Conservation (phyloP, 1,284 basidiomycete genomes). For the Pterula multifida region DNA sequence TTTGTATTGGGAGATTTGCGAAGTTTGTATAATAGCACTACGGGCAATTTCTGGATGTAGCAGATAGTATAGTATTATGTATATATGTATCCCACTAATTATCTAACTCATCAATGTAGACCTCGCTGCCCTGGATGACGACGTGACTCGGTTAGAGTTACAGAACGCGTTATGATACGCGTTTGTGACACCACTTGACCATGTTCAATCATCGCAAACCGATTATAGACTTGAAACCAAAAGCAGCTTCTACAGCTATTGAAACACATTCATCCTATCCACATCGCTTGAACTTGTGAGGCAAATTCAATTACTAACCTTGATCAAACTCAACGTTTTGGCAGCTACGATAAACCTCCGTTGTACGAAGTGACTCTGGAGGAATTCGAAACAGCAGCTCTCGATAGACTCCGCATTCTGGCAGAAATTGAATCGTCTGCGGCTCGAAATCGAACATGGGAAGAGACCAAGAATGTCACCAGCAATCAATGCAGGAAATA, state of each 20-base stretch:
- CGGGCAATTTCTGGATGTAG: background rate
- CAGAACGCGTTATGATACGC: background rate
- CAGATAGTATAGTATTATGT: background rate
- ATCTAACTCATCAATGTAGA: too few species aligned
- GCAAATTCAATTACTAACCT: slow-evolving; percentile 10
- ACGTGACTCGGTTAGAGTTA: background rate
- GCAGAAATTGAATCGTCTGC: slow-evolving; percentile 92
- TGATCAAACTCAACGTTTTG: slow-evolving; percentile 5
- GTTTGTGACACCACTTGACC: background rate
- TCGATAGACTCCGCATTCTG: slow-evolving; percentile 82
- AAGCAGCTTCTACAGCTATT: background rate
- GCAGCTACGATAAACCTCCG: slow-evolving; percentile 82
- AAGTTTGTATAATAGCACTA: background rate
- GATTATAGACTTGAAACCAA: background rate
- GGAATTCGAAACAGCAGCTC: slow-evolving; percentile 89
- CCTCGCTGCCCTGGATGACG: background rate
- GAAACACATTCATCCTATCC: slow-evolving; percentile 34
- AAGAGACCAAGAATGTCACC: slow-evolving; percentile 63
- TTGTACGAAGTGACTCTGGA: slow-evolving; percentile 87
- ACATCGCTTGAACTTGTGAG: slow-evolving; percentile 74
- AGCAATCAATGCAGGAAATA: slow-evolving; percentile 54
- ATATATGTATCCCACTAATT: too few species aligned
- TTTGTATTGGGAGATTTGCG: background rate
- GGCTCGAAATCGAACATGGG: slow-evolving; percentile 72
- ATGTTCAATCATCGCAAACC: background rate